Base-by-base conservation (phyloP, 495 filamentous ascomycete species). In the Annulohypoxylon nitens region DNA sequence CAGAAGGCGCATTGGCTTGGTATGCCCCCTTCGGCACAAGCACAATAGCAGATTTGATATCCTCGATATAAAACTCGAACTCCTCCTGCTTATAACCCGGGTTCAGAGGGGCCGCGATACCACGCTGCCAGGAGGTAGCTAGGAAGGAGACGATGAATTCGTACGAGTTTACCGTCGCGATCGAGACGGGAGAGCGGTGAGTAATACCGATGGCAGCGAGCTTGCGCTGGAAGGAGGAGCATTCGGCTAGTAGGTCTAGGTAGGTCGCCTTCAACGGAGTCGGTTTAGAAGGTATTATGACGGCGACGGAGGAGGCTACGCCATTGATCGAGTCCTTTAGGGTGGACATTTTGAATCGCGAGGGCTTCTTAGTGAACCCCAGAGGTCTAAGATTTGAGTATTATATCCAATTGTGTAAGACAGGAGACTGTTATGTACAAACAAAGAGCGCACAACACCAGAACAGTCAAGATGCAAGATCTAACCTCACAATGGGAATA, bases 51-150 rank as follows among this genome's bases (percentile, higher is more conserved):
- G 92, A 93, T 74, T 87, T 91, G 73, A 96, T 86, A 79, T 96
- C 93, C 39, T 93, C 90, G 71, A 95, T 94, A 79, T 94, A 96
- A 81, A 96, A 95, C 79, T 95, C 92, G 77, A 95, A 94, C 78
- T 95, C 93, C 30, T 90, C 89, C 75, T 95, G 91, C 82, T 93
- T 94, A 82, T 96, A 95, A 30, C 88, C 91, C 20, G 92, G 88
- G 80, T 95, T 95, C 60, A 96, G 83, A 3, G 93, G 93, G 4
- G 93, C 93, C 20, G 93, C 93, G 70, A 94, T 91, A 26, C 83
- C 90, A 66, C 93, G 88, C 82, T 95, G 93, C 87, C 88, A 91
- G 6, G 92, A 87, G 14, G 88, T 85, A 14, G 92, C 93, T 23
- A 96, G 85, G 82, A 96, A 96, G 1, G 91, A 88, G 63, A 94